Evolutionary conservation across 495 filamentous ascomycete genomes (phyloP), one percentile per base, ranked within the genome.

Genomic region (Neurospora sp.): DNA sequence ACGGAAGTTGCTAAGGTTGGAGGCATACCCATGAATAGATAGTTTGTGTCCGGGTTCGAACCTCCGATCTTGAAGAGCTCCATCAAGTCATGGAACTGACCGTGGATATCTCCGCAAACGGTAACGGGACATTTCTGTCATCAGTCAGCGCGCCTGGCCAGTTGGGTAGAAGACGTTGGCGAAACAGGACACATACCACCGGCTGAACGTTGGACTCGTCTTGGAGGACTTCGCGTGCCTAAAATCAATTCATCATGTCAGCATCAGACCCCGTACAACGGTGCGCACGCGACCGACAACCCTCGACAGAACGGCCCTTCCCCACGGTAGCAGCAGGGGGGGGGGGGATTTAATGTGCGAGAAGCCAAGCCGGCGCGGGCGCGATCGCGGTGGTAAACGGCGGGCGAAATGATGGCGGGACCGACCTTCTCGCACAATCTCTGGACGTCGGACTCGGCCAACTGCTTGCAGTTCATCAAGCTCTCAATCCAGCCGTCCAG

Each of bases 191-290:
- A 87, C 94, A 82, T 92, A 98, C 94, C 81, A 99, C 96, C 79
- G 96, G 96, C 85, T 99, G 96, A 73, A 99, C 96, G 79, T 99
- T 99, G 68, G 94, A 97, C 83, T 99, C 96, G 31, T 97, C 93
- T 82, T 97, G 93, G 74, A 99, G 87, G 69, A 99, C 94, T 80
- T 98, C 96, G 83, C 95, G 88, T 74, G 96, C 96, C 94, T 98
- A 76, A 38, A 71, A 69, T 53, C 68, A 76, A 53, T 70, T 42
- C n/a, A 61, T 61, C 44, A 35, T 69, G 39, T 69, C 39, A 70
- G 40, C 40, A 41, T 22, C 39, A 22, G 35, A 53, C n/a, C 69
- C 44, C 48, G 68, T 65, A 65, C 53, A 65, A 18, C 14, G 53
- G 53, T 65, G 53, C 53, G 69, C 74, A 73, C 75, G 71, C 77